Conservation (phyloP, 1,284 basidiomycete species). For the Ganoderma sinense region DNA sequence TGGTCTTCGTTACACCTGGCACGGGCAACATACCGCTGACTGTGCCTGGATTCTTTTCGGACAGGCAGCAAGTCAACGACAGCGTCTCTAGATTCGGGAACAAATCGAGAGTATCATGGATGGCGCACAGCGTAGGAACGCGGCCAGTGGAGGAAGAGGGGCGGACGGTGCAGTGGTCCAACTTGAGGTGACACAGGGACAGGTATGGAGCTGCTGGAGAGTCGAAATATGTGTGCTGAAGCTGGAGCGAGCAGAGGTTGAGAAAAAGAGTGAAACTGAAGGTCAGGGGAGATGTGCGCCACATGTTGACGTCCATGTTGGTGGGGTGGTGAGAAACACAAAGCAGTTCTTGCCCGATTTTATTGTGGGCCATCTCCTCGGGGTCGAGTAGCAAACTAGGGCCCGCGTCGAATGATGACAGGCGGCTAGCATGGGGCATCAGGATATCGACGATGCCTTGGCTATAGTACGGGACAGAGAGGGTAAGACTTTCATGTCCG, state of each 20-base stretch:
- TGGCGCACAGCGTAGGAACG: not conserved
- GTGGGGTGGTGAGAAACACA: not conserved
- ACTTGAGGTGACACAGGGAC: not conserved
- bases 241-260: not conserved
- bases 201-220: not conserved
- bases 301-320: not conserved
- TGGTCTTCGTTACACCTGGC: not conserved
- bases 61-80: not conserved
- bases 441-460: not conserved
- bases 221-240: not conserved
- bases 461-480: not conserved
- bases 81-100: not conserved
- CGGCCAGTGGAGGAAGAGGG: not conserved
- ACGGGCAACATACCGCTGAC: not conserved
- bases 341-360: not conserved
- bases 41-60: no score
- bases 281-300: not conserved
- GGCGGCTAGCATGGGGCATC: not conserved
- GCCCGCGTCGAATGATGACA: not conserved
- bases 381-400: not conserved
- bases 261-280: not conserved
- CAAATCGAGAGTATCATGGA: not conserved
- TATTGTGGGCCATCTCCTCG: not conserved
- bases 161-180: not conserved
- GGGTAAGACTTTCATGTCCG: not conserved